Base-by-base conservation (phyloP, 2,329 filamentous ascomycete species). In the Colletotrichum lini region DNA sequence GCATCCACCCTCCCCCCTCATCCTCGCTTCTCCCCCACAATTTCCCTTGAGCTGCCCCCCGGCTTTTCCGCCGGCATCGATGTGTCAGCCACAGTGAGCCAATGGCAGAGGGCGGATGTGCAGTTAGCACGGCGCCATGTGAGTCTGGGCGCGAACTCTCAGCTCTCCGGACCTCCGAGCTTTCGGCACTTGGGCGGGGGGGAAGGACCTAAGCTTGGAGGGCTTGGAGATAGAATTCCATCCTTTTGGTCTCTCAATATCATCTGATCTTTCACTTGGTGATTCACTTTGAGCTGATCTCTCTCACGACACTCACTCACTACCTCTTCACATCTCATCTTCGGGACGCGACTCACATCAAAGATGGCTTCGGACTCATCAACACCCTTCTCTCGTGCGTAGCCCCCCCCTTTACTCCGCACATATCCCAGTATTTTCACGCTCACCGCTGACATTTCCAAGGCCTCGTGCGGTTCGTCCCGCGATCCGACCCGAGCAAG, bases 401-500 rank as follows among this genome's bases (percentile, higher is more conserved):
- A 13, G 0, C 35, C 2, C 15, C 30, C 53, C 26, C 38, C 47
- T 26, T 4, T 4, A 4, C 26, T 4, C 26, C 4, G 3, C 4
- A 26, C 26, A 26, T 26, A 26, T 26, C 26, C 26, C 26, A 26
- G 13, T 40, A 3, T 59, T 13, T 12, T 8, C 12, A 50, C n/a
- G 4, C 26, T 13, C 2, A 8, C 15, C 23, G 61, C 67, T 70
- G 30, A 70, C 50, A 18, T 4, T 0, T 1, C 13, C 35, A 38
- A 90, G 88, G 89, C 78, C 85, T 91, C 69, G 87, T 90, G 74
- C 88, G 89, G 63, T 91, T 91, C 75, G 78, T 86, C 21, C 86
- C 89, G 64, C 87, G 85, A 76, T 85, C 84, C 6, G 84, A 86
- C 58, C 78, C 82, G 47, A 79, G 80, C 70, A 85, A 84, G 72